Conservation (phyloP, 305 asterid genomes). For the Stenogyne calaminthoides region DNA sequence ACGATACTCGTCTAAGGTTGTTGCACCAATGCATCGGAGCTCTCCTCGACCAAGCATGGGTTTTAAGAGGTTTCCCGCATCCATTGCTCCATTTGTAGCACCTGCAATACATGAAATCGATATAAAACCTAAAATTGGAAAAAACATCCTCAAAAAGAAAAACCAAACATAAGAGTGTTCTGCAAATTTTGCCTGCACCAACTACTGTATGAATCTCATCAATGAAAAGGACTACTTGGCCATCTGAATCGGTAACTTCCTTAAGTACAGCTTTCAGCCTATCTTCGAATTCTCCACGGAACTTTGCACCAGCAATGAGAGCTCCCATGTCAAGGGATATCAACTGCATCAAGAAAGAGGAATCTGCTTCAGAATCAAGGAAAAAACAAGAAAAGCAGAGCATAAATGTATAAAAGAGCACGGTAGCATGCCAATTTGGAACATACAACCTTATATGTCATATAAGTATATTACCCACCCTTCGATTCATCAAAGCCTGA, state of each 20-base stretch:
- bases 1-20: slow-evolving; percentile 91
- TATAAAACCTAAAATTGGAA: neutral
- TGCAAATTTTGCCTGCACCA: slow-evolving; percentile 74
- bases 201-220: slow-evolving; percentile 98
- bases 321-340: slow-evolving; percentile 98
- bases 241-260: slow-evolving; percentile 94
- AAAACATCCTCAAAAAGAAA: neutral
- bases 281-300: slow-evolving; percentile 97
- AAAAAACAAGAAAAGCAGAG: neutral
- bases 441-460: slow-evolving; percentile 2
- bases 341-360: slow-evolving; percentile 53
- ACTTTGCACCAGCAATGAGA: slow-evolving; percentile 94
- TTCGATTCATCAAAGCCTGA: slow-evolving; percentile 87
- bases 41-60: slow-evolving; percentile 99
- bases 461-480: slow-evolving; percentile 51
- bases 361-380: slow-evolving; percentile 21
- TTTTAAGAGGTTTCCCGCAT: slow-evolving; percentile 94
- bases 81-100: slow-evolving; percentile 93
- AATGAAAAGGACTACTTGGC: slow-evolving; percentile 84
- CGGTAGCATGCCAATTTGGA: neutral
- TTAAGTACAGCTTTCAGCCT: slow-evolving; percentile 91
- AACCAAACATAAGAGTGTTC: neutral
- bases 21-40: slow-evolving; percentile 94
- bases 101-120: slow-evolving; percentile 45
- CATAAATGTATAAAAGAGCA: neutral